These are phyloP conservation scores for Coix lacrymajobi DNA, from an alignment of 176 grass and related monocot species.

Conservation along the genomic window DNA sequence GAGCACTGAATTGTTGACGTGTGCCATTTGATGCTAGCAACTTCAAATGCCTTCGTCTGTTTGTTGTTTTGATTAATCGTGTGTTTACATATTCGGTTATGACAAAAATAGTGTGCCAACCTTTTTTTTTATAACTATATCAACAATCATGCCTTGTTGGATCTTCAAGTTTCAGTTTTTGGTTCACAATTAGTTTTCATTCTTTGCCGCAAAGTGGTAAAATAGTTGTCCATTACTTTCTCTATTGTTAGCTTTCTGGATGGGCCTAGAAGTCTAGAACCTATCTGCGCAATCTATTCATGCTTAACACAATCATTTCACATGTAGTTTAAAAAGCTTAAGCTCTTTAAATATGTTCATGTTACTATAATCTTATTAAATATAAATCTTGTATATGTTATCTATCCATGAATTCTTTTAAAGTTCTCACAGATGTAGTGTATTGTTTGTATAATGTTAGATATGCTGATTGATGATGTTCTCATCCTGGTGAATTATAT, in stretches of 20 bases:
- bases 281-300: neutral
- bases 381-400: neutral
- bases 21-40: neutral
- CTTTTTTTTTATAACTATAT: neutral
- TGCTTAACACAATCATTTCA: neutral
- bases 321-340: neutral
- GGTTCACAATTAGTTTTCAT: neutral
- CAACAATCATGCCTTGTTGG: neutral
- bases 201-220: neutral
- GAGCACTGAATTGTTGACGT: neutral
- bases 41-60: slow-evolving; percentile 8
- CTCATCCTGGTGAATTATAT: slow-evolving; percentile 26
- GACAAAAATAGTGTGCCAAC: neutral
- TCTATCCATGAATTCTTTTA: slow-evolving; percentile 3
- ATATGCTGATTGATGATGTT: neutral
- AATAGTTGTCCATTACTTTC: neutral
- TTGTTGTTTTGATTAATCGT: slow-evolving; percentile 5
- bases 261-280: neutral
- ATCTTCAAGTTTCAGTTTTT: neutral
- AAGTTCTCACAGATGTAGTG: neutral
- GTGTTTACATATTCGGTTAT: slow-evolving; percentile 4
- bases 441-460: neutral
- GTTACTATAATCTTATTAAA: neutral
- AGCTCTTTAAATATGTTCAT: neutral
- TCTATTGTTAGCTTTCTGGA: neutral